These are phyloP conservation scores for Candida anutae DNA, from an alignment of 1,139 yeast species.

Conservation along the genomic window DNA sequence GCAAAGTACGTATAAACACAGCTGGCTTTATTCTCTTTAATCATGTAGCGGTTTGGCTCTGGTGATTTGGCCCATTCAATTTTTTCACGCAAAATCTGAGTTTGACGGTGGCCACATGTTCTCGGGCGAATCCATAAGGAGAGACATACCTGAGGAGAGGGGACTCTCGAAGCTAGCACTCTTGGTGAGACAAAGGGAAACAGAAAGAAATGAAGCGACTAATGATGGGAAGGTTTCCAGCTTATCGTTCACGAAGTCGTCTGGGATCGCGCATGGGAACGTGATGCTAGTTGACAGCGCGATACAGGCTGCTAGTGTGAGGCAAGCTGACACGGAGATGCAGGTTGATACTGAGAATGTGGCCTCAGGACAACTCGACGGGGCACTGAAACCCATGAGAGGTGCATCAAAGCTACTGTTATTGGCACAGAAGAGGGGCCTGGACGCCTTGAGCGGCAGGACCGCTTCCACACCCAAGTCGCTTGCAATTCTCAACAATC, in stretches of 20 bases:
- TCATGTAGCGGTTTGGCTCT: background rate
- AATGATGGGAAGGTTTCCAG: background rate
- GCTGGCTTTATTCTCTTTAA: conserved; percentile 2
- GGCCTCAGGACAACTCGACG: too few relatives aligned
- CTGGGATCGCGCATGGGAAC: too few relatives aligned
- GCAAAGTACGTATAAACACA: conserved; percentile 41
- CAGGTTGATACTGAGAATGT: too few relatives aligned
- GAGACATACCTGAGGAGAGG: background rate
- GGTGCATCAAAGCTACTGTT: conserved; percentile 35
- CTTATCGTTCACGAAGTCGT: background rate
- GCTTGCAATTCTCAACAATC: conserved; percentile 7
- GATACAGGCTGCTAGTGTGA: too few relatives aligned
- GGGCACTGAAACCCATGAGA: conserved; percentile 1
- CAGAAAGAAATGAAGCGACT: too few relatives aligned
- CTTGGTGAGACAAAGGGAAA: conserved; percentile 7
- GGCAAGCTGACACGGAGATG: too few relatives aligned
- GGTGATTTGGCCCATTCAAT: background rate
- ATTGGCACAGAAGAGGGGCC: conserved; percentile 38
- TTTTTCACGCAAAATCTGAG: background rate
- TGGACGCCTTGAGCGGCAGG: conserved; percentile 3
- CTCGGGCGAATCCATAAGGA: background rate
- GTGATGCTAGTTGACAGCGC: too few relatives aligned
- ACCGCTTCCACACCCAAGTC: conserved; percentile 2
- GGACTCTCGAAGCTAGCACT: conserved; percentile 9
- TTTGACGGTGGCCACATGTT: background rate